phyloP scores from a whole-genome alignment of 2,329 filamentous ascomycete species.

The Exophiala spinifera region DNA sequence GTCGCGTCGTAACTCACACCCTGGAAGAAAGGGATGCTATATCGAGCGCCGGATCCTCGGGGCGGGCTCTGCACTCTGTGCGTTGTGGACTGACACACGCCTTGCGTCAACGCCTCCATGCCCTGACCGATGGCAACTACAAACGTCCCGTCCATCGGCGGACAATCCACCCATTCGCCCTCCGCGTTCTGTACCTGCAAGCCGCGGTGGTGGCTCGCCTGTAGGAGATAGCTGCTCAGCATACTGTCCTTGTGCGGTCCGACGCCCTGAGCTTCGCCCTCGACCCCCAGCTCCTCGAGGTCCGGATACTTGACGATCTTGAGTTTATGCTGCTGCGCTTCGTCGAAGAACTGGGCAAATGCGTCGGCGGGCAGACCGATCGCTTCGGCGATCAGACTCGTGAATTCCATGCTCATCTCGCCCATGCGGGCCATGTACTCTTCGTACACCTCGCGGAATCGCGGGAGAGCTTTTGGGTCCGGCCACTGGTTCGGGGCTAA shows the following conservation, averaged over 20 bases:
- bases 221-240: conserved; percentile 72
- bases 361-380: conserved; percentile 66
- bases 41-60: conserved; percentile 68
- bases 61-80: conserved; percentile 75
- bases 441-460: conserved; percentile 62
- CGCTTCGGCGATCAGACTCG: conserved; percentile 78
- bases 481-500: conserved; percentile 80
- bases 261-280: conserved; percentile 53
- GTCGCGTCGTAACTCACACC: conserved; percentile 75
- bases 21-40: conserved; percentile 84
- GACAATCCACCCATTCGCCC: conserved; percentile 79
- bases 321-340: conserved; percentile 72
- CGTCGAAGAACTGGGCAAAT: conserved; percentile 76
- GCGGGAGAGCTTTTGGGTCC: conserved; percentile 57
- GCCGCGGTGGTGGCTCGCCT: conserved; percentile 71
- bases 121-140: conserved; percentile 87
- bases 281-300: conserved; percentile 55
- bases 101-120: conserved; percentile 77
- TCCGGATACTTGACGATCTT: conserved; percentile 89
- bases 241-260: conserved; percentile 84
- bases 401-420: conserved; percentile 68
- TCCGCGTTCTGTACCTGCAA: conserved; percentile 78
- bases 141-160: conserved; percentile 70
- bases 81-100: conserved; percentile 77
- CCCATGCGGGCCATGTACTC: conserved; percentile 78